Conservation (phyloP, 129 eudicot species). For the Pittosporum tobira region DNA sequence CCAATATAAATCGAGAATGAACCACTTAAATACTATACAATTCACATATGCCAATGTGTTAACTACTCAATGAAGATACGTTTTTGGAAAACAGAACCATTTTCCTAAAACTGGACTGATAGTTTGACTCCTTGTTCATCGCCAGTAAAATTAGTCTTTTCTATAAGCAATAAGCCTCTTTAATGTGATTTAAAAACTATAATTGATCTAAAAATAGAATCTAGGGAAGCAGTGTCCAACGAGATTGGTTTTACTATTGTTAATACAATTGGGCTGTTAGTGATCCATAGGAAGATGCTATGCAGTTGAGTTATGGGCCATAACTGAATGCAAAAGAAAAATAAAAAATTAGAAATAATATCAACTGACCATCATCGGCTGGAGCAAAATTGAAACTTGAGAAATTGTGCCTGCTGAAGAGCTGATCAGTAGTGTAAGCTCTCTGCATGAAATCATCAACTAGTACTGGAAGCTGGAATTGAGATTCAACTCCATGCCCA, state of each 20-base stretch:
- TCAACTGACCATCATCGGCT: conserved; percentile 61
- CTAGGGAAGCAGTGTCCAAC: neutral
- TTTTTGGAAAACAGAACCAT: neutral
- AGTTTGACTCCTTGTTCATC: neutral
- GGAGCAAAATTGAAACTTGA: conserved; percentile 58
- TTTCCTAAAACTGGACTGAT: neutral
- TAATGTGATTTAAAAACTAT: neutral
- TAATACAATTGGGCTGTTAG: neutral
- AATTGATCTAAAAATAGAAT: neutral
- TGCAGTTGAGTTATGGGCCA: neutral
- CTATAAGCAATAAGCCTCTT: neutral
- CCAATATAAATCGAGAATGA: neutral
- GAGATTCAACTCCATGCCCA: conserved; percentile 96
- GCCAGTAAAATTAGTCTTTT: neutral
- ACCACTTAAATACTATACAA: too few species aligned
- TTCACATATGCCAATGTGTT: neutral
- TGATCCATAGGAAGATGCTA: conserved; percentile 3
- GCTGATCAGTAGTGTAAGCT: conserved; percentile 68
- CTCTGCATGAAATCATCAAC: conserved; percentile 98
- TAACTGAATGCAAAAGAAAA: conserved; percentile 2
- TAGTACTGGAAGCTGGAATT: conserved; percentile 90
- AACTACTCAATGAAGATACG: neutral
- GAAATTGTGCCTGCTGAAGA: conserved; percentile 59
- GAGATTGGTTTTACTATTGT: neutral
- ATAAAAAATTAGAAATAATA: conserved; percentile 4